phyloP scores from a whole-genome alignment of 306 rosid species.

The Citrullus colocynthis region DNA sequence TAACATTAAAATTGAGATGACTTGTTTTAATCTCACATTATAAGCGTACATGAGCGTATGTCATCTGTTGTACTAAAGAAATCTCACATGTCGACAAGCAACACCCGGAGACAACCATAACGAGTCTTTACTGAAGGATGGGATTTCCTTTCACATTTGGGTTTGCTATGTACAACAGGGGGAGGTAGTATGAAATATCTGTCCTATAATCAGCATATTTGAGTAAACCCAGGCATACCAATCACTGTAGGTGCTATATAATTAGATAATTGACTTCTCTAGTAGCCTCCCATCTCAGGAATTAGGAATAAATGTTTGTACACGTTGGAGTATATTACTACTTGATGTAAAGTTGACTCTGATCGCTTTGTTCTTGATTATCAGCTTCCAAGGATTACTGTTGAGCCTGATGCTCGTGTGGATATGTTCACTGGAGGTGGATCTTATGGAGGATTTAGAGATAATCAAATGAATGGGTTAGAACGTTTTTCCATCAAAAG shows the following conservation, averaged over 20 bases:
- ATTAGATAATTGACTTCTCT: neutral
- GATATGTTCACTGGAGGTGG: constrained; percentile 39
- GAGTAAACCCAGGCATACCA: neutral
- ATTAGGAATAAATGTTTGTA: neutral
- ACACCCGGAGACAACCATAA: neutral
- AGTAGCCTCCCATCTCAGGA: neutral
- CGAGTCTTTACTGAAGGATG: neutral
- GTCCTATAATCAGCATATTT: neutral
- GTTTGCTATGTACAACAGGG: neutral
- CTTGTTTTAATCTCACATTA: neutral
- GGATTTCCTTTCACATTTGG: neutral
- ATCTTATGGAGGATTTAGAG: constrained; percentile 29
- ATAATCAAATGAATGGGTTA: neutral
- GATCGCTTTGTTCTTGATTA: constrained; percentile 18
- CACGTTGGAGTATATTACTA: neutral
- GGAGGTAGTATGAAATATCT: neutral
- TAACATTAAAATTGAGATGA: neutral
- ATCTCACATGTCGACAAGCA: neutral
- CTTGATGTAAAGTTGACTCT: constrained; percentile 3
- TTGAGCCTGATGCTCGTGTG: constrained; percentile 34
- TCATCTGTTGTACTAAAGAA: neutral
- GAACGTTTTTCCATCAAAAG: constrained; percentile 10
- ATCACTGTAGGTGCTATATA: neutral
- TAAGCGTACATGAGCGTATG: too few relatives aligned
- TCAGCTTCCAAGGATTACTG: constrained; percentile 69